Base-by-base conservation (phyloP, 768 basidiomycete genomes). In the Tricholoma terreum region DNA sequence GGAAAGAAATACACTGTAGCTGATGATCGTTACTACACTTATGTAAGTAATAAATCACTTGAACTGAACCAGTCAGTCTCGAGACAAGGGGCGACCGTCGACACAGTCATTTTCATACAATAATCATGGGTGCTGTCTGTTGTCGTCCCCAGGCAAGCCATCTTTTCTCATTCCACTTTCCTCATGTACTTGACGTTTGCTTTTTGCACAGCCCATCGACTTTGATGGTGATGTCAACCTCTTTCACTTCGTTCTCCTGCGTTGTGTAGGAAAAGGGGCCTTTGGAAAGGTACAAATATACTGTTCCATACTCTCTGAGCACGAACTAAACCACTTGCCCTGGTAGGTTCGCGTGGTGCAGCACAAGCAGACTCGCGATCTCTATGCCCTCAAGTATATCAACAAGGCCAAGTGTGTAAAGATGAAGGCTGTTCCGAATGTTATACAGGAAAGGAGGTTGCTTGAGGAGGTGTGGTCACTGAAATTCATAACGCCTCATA, bases 301-400 rank as follows among this genome's bases (percentile, higher is more conserved):
- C 21, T 27, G 15, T 14, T 31, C 30, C 8, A n/a, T 31, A 50
- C n/a, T 2, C 10, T 19, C 19, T 33, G n/a, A 27, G 12, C 19
- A 22, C 21, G 10, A 21, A 35, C n/a, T 36, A 9, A 48, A 54
- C 55, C 34, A 3, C 15, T 55, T 43, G 27, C 56, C 42, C 50
- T 30, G 21, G 55, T 40, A 98, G 96, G 96, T 99, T 76, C 90
- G 97, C 43, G 96, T 99, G 58, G 97, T 99, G 6, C 96, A 99
- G 73, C 97, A 98, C 78, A 99, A 98, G 70, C 92, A 98, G 72
- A 91, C 94, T n/a, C 89, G 92, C 60, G 90, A 94, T 15, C 81
- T 99, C 45, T 98, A 94, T 66, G 97, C 97, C 5, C 85, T 99
- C 72, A 99, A 99, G 73, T 99, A 99, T 76, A 99, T 99, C 75